These are phyloP conservation scores for Fusarium sterilihyphosum DNA, from an alignment of 2,329 filamentous ascomycete species.

Conservation along the genomic window DNA sequence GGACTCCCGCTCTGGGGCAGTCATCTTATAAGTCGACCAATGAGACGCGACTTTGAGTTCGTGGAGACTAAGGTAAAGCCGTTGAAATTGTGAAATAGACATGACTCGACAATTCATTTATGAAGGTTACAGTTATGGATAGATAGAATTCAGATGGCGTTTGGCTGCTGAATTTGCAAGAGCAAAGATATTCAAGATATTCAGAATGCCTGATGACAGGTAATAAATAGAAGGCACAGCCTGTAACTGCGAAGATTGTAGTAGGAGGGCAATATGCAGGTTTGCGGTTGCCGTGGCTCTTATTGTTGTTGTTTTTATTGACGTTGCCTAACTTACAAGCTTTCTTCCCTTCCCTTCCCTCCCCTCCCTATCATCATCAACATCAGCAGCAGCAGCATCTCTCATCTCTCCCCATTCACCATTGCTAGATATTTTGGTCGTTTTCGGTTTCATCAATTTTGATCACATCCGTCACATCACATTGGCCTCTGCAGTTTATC, in stretches of 20 bases:
- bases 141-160: background rate
- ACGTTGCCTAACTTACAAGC: background rate
- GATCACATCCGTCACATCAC: constrained; percentile 16
- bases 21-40: constrained; percentile 6
- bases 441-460: constrained; percentile 23
- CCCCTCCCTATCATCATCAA: constrained; percentile 17
- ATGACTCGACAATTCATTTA: background rate
- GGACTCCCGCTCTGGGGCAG: constrained; percentile 28
- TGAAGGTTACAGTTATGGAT: background rate
- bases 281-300: constrained; percentile 30
- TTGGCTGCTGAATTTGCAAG: background rate
- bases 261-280: constrained; percentile 2
- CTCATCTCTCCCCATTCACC: constrained; percentile 7
- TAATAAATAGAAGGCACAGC: background rate
- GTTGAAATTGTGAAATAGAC: constrained; percentile 1
- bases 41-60: background rate
- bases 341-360: background rate
- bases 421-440: constrained; percentile 32
- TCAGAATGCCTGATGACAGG: background rate
- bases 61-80: background rate
- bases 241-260: background rate
- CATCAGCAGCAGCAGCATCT: constrained; percentile 1
- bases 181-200: background rate
- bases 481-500: constrained; percentile 1
- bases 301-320: constrained; percentile 34